Base-by-base conservation (phyloP, 257 asterid species). In the Fraxinus anomala region DNA sequence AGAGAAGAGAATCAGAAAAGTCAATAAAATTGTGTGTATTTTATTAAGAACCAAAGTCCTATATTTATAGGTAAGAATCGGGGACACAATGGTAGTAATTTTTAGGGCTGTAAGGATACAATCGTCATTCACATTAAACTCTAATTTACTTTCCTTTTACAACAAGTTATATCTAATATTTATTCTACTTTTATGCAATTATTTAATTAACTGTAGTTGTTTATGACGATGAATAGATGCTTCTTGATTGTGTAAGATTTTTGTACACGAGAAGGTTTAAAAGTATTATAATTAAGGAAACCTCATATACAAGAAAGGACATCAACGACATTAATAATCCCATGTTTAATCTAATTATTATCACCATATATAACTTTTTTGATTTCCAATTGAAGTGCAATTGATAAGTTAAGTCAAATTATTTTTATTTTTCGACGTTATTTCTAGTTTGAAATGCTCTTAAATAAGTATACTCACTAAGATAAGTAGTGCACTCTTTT, bases 351-450 rank as follows among this genome's bases (percentile, higher is more conserved):
- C 72, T 54, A 75, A 70, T 61, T 78, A 40, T 26, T 42, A 49
- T 82, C 73, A 68, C 76, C 81, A 16, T 17, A 8, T 11, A 1
- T 23, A 59, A 49, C 69, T 66, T 37, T 36, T 33, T 44, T 68
- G 23, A 79, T 76, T 68, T 68, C 68, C 80, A 73, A 73, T 63
- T 63, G 6, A 63, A 13, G 17, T 11, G 69, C 34, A 63, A 2
- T 24, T 5, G 26, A 5, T 19, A 6, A 17, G 6, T 17, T 1
- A 54, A 54, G 10, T 44, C 9, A 3, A 19, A 2, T 54, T 54
- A 6, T 54, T 44, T 28, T 28, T 28, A 0, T 28, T 19, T 54
- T 26, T 54, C 1, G 26, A n/a, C 4, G 16, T 42, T 4, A 42
- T 42, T 40, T 40, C 47, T 40, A 11, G 3, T 40, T 11, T 17